These are phyloP conservation scores for Citrullus colocynthis DNA, from an alignment of 306 rosid genomes.

Conservation along the genomic window DNA sequence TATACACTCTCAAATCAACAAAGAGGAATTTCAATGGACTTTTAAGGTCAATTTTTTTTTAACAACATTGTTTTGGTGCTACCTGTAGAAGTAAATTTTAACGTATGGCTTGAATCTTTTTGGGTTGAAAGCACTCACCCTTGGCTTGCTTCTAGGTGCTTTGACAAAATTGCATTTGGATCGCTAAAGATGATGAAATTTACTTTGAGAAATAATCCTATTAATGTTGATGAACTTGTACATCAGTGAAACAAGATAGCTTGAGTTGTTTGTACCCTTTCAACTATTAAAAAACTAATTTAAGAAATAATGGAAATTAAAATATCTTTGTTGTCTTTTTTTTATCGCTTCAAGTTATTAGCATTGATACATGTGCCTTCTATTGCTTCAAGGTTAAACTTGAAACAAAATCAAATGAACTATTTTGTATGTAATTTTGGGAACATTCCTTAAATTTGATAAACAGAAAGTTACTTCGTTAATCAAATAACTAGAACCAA, in stretches of 20 bases:
- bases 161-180: constrained; percentile 5
- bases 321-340: not conserved
- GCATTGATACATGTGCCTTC: too few relatives aligned
- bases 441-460: too few relatives aligned
- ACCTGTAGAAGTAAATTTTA: not conserved
- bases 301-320: not conserved
- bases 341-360: too few relatives aligned
- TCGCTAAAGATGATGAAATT: constrained; percentile 11
- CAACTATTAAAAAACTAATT: not conserved
- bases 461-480: too few relatives aligned
- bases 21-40: not conserved
- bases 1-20: not conserved
- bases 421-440: too few relatives aligned
- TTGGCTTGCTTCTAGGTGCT: constrained; percentile 8
- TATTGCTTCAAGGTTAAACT: too few relatives aligned
- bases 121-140: not conserved
- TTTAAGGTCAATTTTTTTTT: not conserved
- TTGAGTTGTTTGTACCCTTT: not conserved
- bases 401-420: too few relatives aligned
- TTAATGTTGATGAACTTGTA: not conserved
- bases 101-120: not conserved
- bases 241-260: not conserved
- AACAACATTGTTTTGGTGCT: constrained; percentile 10
- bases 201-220: not conserved
- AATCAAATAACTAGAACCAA: too few relatives aligned